A percentile compares a stretch with the other conserved stretches of the same genome.
Evolutionary conservation across 164 flowering plant species (phyloP).

Genomic region (Magnolia changhungtana): DNA sequence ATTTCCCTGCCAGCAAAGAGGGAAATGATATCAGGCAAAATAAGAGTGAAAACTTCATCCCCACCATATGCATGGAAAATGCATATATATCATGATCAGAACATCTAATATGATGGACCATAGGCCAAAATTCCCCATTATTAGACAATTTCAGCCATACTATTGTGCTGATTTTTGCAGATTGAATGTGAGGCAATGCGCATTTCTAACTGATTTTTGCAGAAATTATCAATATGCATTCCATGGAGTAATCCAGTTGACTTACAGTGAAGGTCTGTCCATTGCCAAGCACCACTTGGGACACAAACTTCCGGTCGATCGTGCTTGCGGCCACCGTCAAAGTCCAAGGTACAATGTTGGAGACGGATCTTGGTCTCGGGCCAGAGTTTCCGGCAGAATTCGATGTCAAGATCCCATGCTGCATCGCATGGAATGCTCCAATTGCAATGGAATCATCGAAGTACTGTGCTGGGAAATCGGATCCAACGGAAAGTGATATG

Average conservation of each 20-base stretch:
- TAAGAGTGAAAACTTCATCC: background rate
- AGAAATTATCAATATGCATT: too few relatives aligned
- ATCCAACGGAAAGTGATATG: constrained; percentile 19
- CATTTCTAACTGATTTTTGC: too few relatives aligned
- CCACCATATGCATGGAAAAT: background rate
- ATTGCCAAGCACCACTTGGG: constrained; percentile 21
- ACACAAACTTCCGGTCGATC: constrained; percentile 20
- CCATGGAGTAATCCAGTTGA: constrained; percentile 13
- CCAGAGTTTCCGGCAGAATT: constrained; percentile 19
- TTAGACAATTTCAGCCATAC: too few relatives aligned
- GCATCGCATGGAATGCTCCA: constrained; percentile 25
- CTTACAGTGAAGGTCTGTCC: constrained; percentile 16
- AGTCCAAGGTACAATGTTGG: constrained; percentile 19
- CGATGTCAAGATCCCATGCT: constrained; percentile 16
- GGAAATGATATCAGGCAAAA: background rate
- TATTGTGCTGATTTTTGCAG: too few relatives aligned
- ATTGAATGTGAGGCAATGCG: too few relatives aligned
- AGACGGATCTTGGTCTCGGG: background rate
- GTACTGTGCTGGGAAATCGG: background rate
- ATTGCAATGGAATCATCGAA: constrained; percentile 14
- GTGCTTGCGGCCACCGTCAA: constrained; percentile 24
- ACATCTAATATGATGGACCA: too few relatives aligned
- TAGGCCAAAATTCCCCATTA: too few relatives aligned
- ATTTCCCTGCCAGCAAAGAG: constrained; percentile 25
- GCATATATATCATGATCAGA: too few relatives aligned